Percentiles rank a stretch among this genome's conserved stretches.
phyloP scores from a whole-genome alignment of 495 filamentous ascomycete genomes.

The Neurospora sp. region DNA sequence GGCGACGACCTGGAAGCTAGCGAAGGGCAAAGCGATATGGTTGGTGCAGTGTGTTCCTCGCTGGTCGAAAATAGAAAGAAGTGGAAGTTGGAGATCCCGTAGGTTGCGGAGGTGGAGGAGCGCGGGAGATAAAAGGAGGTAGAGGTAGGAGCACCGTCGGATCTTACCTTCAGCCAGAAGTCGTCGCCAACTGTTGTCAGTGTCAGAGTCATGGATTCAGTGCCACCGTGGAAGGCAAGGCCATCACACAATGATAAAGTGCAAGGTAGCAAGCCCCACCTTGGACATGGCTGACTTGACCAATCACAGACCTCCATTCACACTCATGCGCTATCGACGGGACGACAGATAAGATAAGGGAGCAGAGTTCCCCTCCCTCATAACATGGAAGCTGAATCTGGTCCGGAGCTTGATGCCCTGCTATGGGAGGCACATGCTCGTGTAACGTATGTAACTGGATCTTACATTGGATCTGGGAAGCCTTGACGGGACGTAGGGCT shows the following conservation, averaged over 20 bases:
- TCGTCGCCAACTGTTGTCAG: background rate
- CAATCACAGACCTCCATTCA: background rate
- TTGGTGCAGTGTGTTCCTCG: background rate
- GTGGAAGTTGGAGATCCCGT: background rate
- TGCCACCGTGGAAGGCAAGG: background rate
- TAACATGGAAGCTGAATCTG: background rate
- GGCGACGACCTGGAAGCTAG: background rate
- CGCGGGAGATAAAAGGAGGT: background rate
- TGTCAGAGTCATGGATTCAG: background rate
- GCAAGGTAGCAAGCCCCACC: background rate
- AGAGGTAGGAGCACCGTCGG: background rate
- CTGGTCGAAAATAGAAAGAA: background rate
- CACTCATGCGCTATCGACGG: constrained; percentile 1
- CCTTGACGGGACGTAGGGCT: background rate
- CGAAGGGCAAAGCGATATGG: background rate
- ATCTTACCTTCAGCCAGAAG: background rate
- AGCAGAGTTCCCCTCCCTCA: background rate
- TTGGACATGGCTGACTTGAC: background rate
- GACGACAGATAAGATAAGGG: background rate
- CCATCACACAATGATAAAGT: background rate
- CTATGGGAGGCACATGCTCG: background rate
- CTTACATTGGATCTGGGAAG: background rate
- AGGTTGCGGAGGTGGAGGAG: background rate
- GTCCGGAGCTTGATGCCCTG: background rate
- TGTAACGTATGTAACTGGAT: background rate